Base-by-base conservation (phyloP, 2,329 filamentous ascomycete species). In the Cladosporium sp. region DNA sequence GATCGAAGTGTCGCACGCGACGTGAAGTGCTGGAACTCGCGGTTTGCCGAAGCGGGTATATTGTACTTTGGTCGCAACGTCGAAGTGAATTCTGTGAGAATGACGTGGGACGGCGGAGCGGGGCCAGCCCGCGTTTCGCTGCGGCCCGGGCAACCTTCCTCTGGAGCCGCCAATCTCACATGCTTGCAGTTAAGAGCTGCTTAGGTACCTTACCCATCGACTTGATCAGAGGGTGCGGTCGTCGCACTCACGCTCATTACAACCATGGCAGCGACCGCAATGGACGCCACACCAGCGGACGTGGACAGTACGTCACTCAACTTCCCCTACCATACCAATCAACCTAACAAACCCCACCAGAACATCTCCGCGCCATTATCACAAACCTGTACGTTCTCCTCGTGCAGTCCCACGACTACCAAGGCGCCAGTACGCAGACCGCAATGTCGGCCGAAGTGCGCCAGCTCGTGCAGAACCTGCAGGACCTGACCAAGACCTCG, bases 361-460 rank as follows among this genome's bases (percentile, higher is more conserved):
- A 28, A 32, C 51, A 53, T 10, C 51, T 84, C 49, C 82, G 82
- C 68, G 75, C 77, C 43, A 77, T 83, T 54, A 81, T 84, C 58
- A 78, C 82, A 59, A 78, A 81, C 59, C 74, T 85, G 48, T 84
- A 80, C 70, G 76, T 82, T 58, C 68, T 78, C 38, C 73, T 77
- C 46, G 77, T 82, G 42, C 79, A 84, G 66, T 75, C 77, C 31
- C 76, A 81, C 63, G 80, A 81, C 58, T 82, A 83, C 61, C 74
- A 82, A 56, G 80, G 80, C 38, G 70, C 73, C 32, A 73, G 75
- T 46, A 82, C 79, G 5, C 76, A 81, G 58, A 72, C 78, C 48
- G 77, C 79, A 33, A 77, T 84, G 63, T 77, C 80, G 41, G 68
- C 73, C 18, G 80, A 83, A 60, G 78, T 84, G 64, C 73, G 72